Base-by-base conservation (phyloP, 768 basidiomycete species). In the Termitomyces sp. region DNA sequence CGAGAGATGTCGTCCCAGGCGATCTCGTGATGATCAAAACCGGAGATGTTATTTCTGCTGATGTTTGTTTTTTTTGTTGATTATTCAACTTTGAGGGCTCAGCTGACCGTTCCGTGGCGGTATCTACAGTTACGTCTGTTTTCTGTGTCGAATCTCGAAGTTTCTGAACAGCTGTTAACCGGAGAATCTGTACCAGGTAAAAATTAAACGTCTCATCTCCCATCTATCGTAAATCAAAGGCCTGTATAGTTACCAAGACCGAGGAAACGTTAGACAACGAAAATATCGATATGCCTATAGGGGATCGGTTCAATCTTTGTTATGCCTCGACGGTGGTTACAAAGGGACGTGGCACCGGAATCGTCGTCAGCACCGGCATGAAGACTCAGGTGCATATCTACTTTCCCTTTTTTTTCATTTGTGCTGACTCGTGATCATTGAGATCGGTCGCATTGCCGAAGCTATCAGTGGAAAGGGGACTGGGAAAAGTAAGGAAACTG, bases 301-400 rank as follows among this genome's bases (percentile, higher is more conserved):
- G 75, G 9, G 77, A 80, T 54, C 73, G 77, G 23, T 59, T 73
- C 41, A 79, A 80, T 53, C 64, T 80, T 41, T 75, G 73, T 25
- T 76, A 73, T 63, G 78, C 75, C 38, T 82, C 74, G 41, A 80
- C 66, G 4, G 56, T 72, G n/a, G 71, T 74, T 11, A 74, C 71
- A 8, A 81, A 82, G 66, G 82, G 81, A 44, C 76, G 81, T 34
- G 80, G 75, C 4, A 72, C 73, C 14, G 79, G 77, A 31, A 69
- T 84, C 38, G 74, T 78, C 45, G 70, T 77, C 47, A 70, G 65
- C 19, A 82, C 80, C n/a, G 81, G 75, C 10, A 82, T 83, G 82
- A 65, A 71, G 44, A 81, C 82, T 3, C 79, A 82, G 65, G 77
- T 81, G 44, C 71, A 46, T 69, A 65, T 41, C 66, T 65, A 12